phyloP scores from a whole-genome alignment of 345 rosid species.

The Crucihimalaya himalaica region DNA sequence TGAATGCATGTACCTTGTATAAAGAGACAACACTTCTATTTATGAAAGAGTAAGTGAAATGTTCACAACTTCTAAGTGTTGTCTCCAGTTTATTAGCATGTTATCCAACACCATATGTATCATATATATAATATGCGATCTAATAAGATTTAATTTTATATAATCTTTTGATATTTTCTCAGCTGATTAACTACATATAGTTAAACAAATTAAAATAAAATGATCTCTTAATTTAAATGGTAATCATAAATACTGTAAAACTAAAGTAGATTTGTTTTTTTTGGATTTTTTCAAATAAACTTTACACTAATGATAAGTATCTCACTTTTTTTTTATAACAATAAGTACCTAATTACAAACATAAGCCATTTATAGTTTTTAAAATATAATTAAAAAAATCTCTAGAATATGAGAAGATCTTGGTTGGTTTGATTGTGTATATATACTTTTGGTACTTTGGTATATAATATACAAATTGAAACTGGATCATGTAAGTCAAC shows the following conservation, averaged over 20 bases:
- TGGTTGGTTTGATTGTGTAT: neutral
- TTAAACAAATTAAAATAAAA: neutral
- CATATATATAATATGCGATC: no score
- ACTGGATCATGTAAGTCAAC: neutral
- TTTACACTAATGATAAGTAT: neutral
- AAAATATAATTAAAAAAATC: neutral
- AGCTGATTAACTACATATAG: neutral
- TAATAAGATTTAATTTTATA: neutral
- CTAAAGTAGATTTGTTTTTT: neutral
- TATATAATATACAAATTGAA: no score
- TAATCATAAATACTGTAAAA: neutral
- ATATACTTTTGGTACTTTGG: no score
- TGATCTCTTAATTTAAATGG: neutral
- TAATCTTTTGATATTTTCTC: neutral
- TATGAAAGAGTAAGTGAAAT: no score
- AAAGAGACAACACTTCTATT: no score
- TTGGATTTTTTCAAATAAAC: neutral
- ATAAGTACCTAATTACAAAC: no score
- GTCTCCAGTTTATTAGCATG: no score
- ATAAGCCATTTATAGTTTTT: neutral
- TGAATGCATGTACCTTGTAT: no score
- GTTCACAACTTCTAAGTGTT: no score
- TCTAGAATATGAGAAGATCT: neutral
- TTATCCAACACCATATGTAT: no score
- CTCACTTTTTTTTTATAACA: no score